A percentile compares a stretch with the other conserved stretches of the same genome.
Evolutionary conservation across 2,329 filamentous ascomycete species (phyloP).

Genomic region (Phoma sp.): DNA sequence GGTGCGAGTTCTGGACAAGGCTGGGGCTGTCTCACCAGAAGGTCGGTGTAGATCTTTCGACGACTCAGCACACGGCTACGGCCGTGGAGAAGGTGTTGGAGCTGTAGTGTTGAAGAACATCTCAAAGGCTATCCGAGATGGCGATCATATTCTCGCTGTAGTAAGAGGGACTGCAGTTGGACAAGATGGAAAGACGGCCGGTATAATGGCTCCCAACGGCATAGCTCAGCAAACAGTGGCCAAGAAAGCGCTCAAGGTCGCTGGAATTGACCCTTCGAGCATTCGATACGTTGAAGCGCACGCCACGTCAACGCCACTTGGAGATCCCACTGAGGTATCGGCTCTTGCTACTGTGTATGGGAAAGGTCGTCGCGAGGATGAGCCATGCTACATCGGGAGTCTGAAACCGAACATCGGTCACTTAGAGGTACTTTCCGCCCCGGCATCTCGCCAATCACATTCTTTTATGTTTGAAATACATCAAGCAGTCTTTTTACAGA

Average conservation of each 20-base stretch:
- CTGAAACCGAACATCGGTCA: slow-evolving; percentile 46
- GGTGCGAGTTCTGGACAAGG: slow-evolving; percentile 51
- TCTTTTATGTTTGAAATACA: too few relatives aligned
- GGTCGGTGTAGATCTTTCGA: slow-evolving; percentile 53
- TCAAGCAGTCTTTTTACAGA: neutral
- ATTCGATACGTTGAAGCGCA: slow-evolving; percentile 49
- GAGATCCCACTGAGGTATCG: slow-evolving; percentile 43
- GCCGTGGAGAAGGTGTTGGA: slow-evolving; percentile 65
- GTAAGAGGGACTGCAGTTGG: slow-evolving; percentile 36
- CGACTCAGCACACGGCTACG: slow-evolving; percentile 66
- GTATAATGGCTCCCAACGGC: slow-evolving; percentile 44
- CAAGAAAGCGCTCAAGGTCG: slow-evolving; percentile 40
- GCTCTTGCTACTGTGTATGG: slow-evolving; percentile 32
- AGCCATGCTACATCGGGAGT: slow-evolving; percentile 34
- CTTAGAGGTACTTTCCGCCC: slow-evolving; percentile 2
- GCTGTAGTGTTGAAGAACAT: slow-evolving; percentile 45
- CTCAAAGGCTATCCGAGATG: slow-evolving; percentile 52
- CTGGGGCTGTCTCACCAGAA: slow-evolving; percentile 52
- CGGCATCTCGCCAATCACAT: neutral
- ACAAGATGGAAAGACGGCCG: slow-evolving; percentile 33
- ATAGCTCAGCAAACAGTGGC: slow-evolving; percentile 49
- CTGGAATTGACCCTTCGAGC: slow-evolving; percentile 41
- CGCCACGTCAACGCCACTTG: slow-evolving; percentile 65
- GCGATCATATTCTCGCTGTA: slow-evolving; percentile 41
- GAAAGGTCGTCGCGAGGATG: slow-evolving; percentile 1